Conservation (phyloP, 805 yeast species). For the Candida odintsovae region DNA sequence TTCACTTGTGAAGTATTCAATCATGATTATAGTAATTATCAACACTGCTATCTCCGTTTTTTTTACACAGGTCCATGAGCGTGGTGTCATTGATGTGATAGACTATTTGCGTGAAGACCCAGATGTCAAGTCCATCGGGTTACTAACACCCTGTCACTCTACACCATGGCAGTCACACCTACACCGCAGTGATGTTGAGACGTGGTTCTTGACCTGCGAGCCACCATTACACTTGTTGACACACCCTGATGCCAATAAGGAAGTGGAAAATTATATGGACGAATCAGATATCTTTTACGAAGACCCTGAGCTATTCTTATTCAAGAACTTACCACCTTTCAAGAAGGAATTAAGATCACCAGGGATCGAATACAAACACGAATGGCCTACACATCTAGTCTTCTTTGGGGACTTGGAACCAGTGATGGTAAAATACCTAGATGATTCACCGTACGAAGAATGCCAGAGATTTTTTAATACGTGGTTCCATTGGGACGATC, state of each 20-base stretch:
- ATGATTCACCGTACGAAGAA: constrained; percentile 37
- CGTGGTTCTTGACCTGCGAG: constrained; percentile 86
- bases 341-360: constrained; percentile 19
- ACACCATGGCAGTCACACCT: constrained; percentile 91
- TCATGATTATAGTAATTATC: constrained; percentile 22
- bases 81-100: constrained; percentile 75
- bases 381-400: constrained; percentile 72
- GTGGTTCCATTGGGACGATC: constrained; percentile 77
- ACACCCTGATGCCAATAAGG: constrained; percentile 24
- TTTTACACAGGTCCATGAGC: constrained; percentile 69
- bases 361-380: constrained; percentile 28
- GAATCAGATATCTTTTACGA: constrained; percentile 83
- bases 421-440: constrained; percentile 34
- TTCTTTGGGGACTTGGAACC: constrained; percentile 62
- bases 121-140: constrained; percentile 54
- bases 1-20: constrained; percentile 11
- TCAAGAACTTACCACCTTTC: constrained; percentile 41
- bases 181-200: constrained; percentile 47
- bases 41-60: constrained; percentile 42
- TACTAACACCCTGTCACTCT: constrained; percentile 94
- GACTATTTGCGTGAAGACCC: constrained; percentile 40
- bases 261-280: constrained; percentile 55
- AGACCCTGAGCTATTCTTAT: constrained; percentile 54
- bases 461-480: constrained; percentile 66
- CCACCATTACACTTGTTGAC: constrained; percentile 59